Base-by-base conservation (phyloP, 1,284 basidiomycete genomes). In the Cryptococcus jaspeensis region DNA sequence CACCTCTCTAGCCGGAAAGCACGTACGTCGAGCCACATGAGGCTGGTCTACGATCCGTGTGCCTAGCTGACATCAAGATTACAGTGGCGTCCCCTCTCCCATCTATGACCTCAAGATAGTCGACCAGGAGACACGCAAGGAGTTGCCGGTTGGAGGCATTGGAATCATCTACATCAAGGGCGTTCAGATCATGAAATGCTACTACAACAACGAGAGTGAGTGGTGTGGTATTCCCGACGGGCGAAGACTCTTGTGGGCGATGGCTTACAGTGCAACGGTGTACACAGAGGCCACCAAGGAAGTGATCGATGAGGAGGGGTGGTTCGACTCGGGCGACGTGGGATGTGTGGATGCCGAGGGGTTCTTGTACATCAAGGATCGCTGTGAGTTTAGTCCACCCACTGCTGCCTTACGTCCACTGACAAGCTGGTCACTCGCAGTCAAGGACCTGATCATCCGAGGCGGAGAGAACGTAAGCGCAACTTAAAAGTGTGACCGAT, bases 371-470 rank as follows among this genome's bases (percentile, higher is more conserved):
- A 69, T 75, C 55, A 59, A 62, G 44, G 73, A 75, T 58, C 53
- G 73, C 44, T 53, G 69, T 70, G 36, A 61, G 66, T 59, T 23
- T n/a, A 39, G 2, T 18, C n/a, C 13, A 18, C 22, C 12, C 25
- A 6, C 15, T 36, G 37, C 22, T 46, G 32, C 16, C 20, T 18
- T 1, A 18, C 20, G 3, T 45, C n/a, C 7, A 8, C 16, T 36
- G n/a, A 32, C n/a, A 32, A 32, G 28, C 28, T 32, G 45, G 25
- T 20, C 25, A 13, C 9, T 32, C 9, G 13, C 41, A 66, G 64
- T 69, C 15, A 75, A 75, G 61, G 74, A 75, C 56, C 62, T 75
- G n/a, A 72, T 75, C 44, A 72, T 75, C 35, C 67, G 74, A 1
- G 72, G 72, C 20, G 74, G 74, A 1, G 74, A 75, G 56, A 75